A percentile compares a stretch with the other conserved stretches of the same genome.
Evolutionary conservation across 176 grass and related monocot genomes (phyloP).

Genomic region (Pharus latifolius): DNA sequence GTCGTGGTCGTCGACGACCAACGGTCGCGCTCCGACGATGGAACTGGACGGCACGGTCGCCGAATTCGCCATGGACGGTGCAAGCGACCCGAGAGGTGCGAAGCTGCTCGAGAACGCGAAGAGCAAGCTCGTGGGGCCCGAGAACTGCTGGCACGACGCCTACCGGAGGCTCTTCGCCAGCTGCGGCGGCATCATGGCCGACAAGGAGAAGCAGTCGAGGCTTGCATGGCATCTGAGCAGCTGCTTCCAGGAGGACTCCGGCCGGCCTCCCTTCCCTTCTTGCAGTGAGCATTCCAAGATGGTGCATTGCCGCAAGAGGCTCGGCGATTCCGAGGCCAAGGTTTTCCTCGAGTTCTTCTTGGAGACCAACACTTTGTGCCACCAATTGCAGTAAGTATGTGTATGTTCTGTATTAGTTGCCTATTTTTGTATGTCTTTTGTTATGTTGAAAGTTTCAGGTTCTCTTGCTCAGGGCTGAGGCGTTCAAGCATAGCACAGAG

Average conservation of each 20-base stretch:
- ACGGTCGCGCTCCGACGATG: neutral
- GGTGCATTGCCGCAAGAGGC: constrained; percentile 37
- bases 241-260: constrained; percentile 78
- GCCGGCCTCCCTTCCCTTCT: constrained; percentile 27
- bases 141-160: constrained; percentile 49
- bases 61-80: constrained; percentile 29
- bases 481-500: constrained; percentile 67
- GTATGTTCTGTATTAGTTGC: neutral
- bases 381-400: constrained; percentile 45
- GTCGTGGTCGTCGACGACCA: neutral
- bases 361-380: constrained; percentile 57
- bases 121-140: constrained; percentile 18
- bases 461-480: constrained; percentile 39
- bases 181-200: constrained; percentile 52
- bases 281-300: constrained; percentile 31
- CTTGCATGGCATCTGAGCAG: constrained; percentile 57
- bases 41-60: neutral
- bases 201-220: constrained; percentile 44
- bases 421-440: neutral
- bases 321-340: constrained; percentile 44
- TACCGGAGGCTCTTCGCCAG: constrained; percentile 51
- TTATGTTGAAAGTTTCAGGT: neutral
- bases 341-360: constrained; percentile 73
- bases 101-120: constrained; percentile 42
- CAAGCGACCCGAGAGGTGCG: neutral